Evolutionary conservation across 106 monocot species (phyloP), one percentile per base, ranked within the genome.

Genomic region (Alisma plantagoaquatica): DNA sequence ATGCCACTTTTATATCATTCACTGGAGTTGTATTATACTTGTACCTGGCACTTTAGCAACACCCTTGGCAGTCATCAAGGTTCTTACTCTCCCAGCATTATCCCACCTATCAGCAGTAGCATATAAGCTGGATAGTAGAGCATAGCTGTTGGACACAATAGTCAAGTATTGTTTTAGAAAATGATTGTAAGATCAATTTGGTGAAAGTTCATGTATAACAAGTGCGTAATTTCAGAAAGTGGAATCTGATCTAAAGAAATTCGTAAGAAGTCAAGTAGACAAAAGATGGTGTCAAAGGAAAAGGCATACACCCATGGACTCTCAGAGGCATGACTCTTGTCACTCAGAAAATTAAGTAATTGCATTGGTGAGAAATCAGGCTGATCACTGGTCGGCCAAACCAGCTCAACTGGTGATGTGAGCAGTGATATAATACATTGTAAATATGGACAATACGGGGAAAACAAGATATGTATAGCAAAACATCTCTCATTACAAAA

Each of bases 71-170:
- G 38, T 30, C 81, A 81, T 81, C 68, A 61, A 44, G 43, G 44
- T 64, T 49, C 81, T 57, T 48, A 81, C 52, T 33, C 30, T 72
- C 14, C 38, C 31, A 0, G 72, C 67, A 29, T 81, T 72, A 10
- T 75, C 75, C 75, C 75, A 81, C 42, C 64, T 52, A 24, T 64
- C 64, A 23, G 56, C 63, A 23, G 75, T 52, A 2, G 81, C 75
- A 45, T 75, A 81, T 18, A 81, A 61, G 32, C 76, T 81, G 33
- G 75, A 72, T 17, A 81, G 75, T 38, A 81, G 58, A 27, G 76
- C 68, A 50, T 80, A 80, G 18, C 79, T 79, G 69, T 54, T 22
- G 28, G 38, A 25, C 19, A 49, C 61, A n/a, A n/a, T n/a, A n/a
- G n/a, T n/a, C n/a, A n/a, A n/a, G n/a, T n/a, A n/a, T n/a, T n/a